A percentile compares a stretch with the other conserved stretches of the same genome.
These are phyloP conservation scores for Cutaneotrichosporon spelunceum DNA, from an alignment of 1,284 basidiomycete genomes.

Conservation along the genomic window DNA sequence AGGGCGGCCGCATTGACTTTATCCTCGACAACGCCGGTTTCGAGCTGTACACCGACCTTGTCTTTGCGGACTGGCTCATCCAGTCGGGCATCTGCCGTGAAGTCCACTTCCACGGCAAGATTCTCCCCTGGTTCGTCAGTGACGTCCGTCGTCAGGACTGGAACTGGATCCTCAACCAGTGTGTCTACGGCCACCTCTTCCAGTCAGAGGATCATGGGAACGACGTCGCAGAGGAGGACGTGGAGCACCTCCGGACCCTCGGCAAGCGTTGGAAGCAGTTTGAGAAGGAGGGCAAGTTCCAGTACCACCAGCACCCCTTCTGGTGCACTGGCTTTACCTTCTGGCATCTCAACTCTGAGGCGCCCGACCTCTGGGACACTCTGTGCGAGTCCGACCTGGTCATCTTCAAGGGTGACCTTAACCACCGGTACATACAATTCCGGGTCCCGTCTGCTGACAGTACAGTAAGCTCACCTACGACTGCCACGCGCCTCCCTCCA, in stretches of 20 bases:
- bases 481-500: slow-evolving; percentile 84
- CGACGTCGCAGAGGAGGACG: slow-evolving; percentile 63
- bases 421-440: slow-evolving; percentile 61
- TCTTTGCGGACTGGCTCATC: slow-evolving; percentile 81
- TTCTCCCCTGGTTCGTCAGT: slow-evolving; percentile 71
- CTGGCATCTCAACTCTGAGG: slow-evolving; percentile 77
- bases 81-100: slow-evolving; percentile 83
- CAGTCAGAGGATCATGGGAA: slow-evolving; percentile 53
- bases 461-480: slow-evolving; percentile 73
- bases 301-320: slow-evolving; percentile 88
- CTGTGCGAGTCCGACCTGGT: slow-evolving; percentile 87
- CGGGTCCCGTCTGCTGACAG: background rate
- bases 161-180: slow-evolving; percentile 86
- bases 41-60: slow-evolving; percentile 93
- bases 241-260: slow-evolving; percentile 74
- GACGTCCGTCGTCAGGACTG: slow-evolving; percentile 96
- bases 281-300: slow-evolving; percentile 87
- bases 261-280: slow-evolving; percentile 96
- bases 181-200: slow-evolving; percentile 85
- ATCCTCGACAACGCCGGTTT: slow-evolving; percentile 64
- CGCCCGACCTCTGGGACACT: slow-evolving; percentile 90
- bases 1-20: slow-evolving; percentile 82
- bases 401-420: slow-evolving; percentile 94
- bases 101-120: slow-evolving; percentile 70
- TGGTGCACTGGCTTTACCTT: slow-evolving; percentile 95